These are phyloP conservation scores for cucumber (Cucumis sativus) DNA, from an alignment of 306 rosid species.

Conservation along the genomic window Cucumber_9930_V3 NC_026657.2:34448501-34449000, in stretches of 20 bases:
- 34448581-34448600: not conserved
- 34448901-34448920: not conserved
- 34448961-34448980: not conserved
- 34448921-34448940: not conserved
- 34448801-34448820: too few species aligned
- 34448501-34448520: conserved; percentile 99
- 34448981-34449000: not conserved
- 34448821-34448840: not conserved
- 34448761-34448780: not conserved
- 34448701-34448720: not conserved
- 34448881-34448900: not conserved
- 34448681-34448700: not conserved
- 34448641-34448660: not conserved
- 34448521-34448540: conserved; percentile 98
- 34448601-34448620: not conserved
- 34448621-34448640: not conserved
- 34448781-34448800: not conserved
- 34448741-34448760: not conserved
- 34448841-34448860: not conserved
- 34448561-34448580: conserved; percentile 69
- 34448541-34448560: conserved; percentile 92
- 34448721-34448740: not conserved
- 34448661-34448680: not conserved
- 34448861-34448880: not conserved
- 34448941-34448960: not conserved